Evolutionary conservation across 495 filamentous ascomycete genomes (phyloP).

Genomic region (Xylaria scruposa): DNA sequence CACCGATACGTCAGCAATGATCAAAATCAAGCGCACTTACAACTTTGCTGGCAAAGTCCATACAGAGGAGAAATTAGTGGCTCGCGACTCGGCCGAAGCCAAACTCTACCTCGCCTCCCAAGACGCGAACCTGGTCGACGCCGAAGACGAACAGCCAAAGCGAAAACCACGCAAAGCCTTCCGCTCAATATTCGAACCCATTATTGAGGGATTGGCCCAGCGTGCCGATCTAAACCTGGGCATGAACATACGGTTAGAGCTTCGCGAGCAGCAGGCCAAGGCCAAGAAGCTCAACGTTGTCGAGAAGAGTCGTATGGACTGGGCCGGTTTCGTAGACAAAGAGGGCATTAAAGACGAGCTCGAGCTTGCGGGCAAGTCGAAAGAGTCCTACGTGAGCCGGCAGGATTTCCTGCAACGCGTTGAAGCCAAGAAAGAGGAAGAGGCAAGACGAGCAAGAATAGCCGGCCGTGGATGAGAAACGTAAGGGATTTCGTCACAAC

Average conservation of each 20-base stretch:
- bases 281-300: slow-evolving; percentile 93
- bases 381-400: slow-evolving; percentile 78
- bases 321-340: slow-evolving; percentile 91
- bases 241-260: slow-evolving; percentile 46
- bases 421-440: slow-evolving; percentile 78
- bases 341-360: slow-evolving; percentile 93
- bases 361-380: slow-evolving; percentile 79
- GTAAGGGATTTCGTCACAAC: neutral
- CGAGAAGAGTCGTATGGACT: slow-evolving; percentile 93
- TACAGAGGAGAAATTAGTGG: slow-evolving; percentile 81
- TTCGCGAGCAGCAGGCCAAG: slow-evolving; percentile 54
- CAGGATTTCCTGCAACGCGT: slow-evolving; percentile 91
- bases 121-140: slow-evolving; percentile 43
- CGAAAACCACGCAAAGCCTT: slow-evolving; percentile 74
- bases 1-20: slow-evolving; percentile 51
- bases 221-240: slow-evolving; percentile 60
- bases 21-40: slow-evolving; percentile 88
- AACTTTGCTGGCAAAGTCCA: slow-evolving; percentile 88
- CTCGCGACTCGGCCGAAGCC: slow-evolving; percentile 80
- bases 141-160: slow-evolving; percentile 41
- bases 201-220: slow-evolving; percentile 50
- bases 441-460: slow-evolving; percentile 68
- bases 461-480: slow-evolving; percentile 50
- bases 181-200: slow-evolving; percentile 83
- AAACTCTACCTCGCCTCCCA: slow-evolving; percentile 72